Evolutionary conservation across 139 green algal species (phyloP), one percentile per base, ranked within the genome.

Genomic region (Auxenochlorella pyrenoidosa): DNA sequence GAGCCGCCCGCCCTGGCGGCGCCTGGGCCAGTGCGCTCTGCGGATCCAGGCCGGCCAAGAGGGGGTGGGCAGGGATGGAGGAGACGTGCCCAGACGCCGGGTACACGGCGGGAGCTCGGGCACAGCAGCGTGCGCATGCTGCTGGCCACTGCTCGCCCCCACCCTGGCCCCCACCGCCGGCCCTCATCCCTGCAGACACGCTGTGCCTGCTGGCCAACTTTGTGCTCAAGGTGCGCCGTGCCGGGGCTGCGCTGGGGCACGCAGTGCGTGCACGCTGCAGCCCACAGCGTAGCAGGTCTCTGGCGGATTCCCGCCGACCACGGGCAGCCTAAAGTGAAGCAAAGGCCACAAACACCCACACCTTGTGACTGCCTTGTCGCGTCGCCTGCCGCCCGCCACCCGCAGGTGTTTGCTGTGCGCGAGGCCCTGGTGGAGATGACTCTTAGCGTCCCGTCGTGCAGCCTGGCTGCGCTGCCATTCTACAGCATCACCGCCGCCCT

Each of bases 171-270:
- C 47, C 47, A 10, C 47, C 47, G 47, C 47, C 47, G 30, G 44
- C 36, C 41, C n/a, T 84, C 32, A 19, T 77, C 24, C 41, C 59
- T 41, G 79, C 84, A 77, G 77, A 89, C 73, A 87, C 85, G 28
- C 58, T 90, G 34, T 88, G 82, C 80, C 84, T 92, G 80, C 80
- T 88, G 44, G 78, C 86, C 24, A 92, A 92, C 75, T 90, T 88
- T 38, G 79, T 90, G 43, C 47, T 92, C 16, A 92, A 92, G 79
- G 84, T 86, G 47, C 73, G 22, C 19, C 26, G 1, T 3, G 24
- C 10, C 21, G 34, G 16, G 70, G 30, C 12, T 44, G 34, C 16
- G 70, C 36, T 71, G 28, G 63, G 28, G 4, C 28, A 28, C 18
- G 22, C 21, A 68, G 60, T 18, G 47, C n/a, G 47, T 68, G 60